These are phyloP conservation scores for Beauveria brongniartii DNA, from an alignment of 2,329 filamentous ascomycete genomes.

Conservation along the genomic window DNA sequence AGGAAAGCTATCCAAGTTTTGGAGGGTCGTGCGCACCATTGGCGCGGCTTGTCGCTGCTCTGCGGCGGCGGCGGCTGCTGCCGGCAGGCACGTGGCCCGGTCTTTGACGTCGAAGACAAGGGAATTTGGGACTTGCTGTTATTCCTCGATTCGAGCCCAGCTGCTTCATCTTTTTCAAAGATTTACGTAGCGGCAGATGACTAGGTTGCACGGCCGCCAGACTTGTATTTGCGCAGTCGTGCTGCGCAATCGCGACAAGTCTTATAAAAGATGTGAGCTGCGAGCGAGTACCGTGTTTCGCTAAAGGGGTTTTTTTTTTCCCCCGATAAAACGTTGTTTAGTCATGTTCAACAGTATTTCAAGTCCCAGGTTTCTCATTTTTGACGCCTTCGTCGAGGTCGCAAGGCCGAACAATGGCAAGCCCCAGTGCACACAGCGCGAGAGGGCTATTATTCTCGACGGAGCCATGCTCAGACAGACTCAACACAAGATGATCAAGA, in stretches of 20 bases:
- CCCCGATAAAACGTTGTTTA: too few species aligned
- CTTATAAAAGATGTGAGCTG: too few species aligned
- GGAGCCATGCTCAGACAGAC: constrained; percentile 18
- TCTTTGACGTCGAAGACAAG: constrained; percentile 3
- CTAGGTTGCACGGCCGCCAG: constrained; percentile 23
- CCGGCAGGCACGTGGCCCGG: neutral
- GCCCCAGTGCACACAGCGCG: constrained; percentile 12
- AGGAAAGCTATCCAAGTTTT: constrained; percentile 24
- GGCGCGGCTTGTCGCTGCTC: constrained; percentile 16
- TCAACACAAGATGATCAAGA: constrained; percentile 26
- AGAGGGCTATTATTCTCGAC: constrained; percentile 27
- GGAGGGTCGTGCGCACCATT: constrained; percentile 20
- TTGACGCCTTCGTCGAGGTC: too few species aligned
- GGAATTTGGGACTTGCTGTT: neutral
- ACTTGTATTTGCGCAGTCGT: constrained; percentile 23
- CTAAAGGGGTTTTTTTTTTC: too few species aligned
- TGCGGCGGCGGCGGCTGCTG: constrained; percentile 14
- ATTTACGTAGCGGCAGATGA: constrained; percentile 16
- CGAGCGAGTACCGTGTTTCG: too few species aligned
- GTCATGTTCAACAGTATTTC: too few species aligned
- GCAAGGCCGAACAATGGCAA: too few species aligned
- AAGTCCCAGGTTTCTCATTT: too few species aligned
- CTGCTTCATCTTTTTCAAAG: constrained; percentile 19
- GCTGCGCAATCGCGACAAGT: neutral
- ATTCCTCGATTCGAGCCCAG: constrained; percentile 14